Base-by-base conservation (phyloP, 345 rosid species). In the Ceriops zippeliana region DNA sequence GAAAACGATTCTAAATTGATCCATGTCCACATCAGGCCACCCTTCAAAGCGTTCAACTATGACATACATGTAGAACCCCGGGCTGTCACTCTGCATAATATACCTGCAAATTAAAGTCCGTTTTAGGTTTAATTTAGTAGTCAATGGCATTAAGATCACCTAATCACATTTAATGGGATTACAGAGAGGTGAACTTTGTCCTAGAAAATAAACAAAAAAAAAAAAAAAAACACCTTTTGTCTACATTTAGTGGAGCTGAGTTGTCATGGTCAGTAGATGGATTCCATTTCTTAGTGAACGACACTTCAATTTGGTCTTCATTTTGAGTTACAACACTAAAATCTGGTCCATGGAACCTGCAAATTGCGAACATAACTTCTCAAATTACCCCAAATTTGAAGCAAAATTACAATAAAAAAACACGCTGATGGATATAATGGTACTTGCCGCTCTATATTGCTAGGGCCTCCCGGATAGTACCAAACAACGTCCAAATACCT, bases 161-260 rank as follows among this genome's bases (percentile, higher is more conserved):
- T 27, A 16, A 32, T 60, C 7, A 31, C 17, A 5, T 19, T 60
- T 17, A 20, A 60, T 2, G 1, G 0, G 21, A 56, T 10, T 20
- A 1, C 4, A 4, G 28, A n/a, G 24, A n/a, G 15, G 31, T 13
- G 31, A 1, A 30, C 5, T 26, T 30, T 1, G 34, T 19, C 17
- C 31, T 4, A 58, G 6, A 13, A 13, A 3, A 24, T 24, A 0
- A 24, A 24, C n/a, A 22, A 22, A 0, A 24, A 24, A 0, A 24
- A 24, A 0, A 10, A 26, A 3, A 17, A 6, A 0, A 19, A 42
- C 5, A 86, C 98, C 99, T 87, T 81, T 91, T 95, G 76, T 91
- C 99, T 5, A 95, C 78, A 73, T 91, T 90, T 54, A 95, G 42
- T 6, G 99, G 98, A 69, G 78, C 90, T 20, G 47, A 19, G 11